Base-by-base conservation (phyloP, 352 stramenopile genomes). In the Pythium apleroticum region DNA sequence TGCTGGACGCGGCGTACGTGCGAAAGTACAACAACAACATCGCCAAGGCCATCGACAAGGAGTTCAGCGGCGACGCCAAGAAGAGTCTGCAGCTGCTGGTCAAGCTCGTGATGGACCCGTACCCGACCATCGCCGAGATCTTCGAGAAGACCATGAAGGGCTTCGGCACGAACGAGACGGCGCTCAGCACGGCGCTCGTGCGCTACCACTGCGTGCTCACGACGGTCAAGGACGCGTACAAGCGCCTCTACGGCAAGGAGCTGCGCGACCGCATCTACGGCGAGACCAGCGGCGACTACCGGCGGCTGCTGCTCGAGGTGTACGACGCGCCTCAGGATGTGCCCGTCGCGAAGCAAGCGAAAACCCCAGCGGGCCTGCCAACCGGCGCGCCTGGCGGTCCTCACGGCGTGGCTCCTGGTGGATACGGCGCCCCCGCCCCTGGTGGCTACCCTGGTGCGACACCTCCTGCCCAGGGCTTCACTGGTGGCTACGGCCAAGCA, bases 11-110 rank as follows among this genome's bases (percentile, higher is more conserved):
- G 0, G 85, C 83, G 43, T 94, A 94, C 61, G 72, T 85, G 35
- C 70, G 72, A 68, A 90, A 92, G 77, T 88, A 92, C 73, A 87
- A 78, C 68, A 88, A 92, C 68, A 87, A 87, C 58, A 87, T 94
- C 52, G 74, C 72, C 25, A 88, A 89, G 57, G 85, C 85, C 4
- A 71, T 94, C 9, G 78, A 94, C 35, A 92, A 88, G 63, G 85
- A 94, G 68, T 94, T 94, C 52, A 90, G 83, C 33, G 85, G 85
- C 6, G 79, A 91, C 53, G 85, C 85, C 37, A 89, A 90, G 73
- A 81, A 78, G 35, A 80, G 70, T 65, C 80, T 94, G 31, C 78
- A 78, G 52, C 89, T 87, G 52, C 63, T 90, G 75, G 37, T 78
- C 70, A 27, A 74, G 45, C 25, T 56, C 33, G 54, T 77, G 1